Conservation (phyloP, 2,329 filamentous ascomycete genomes). For the Phialophora chinensis region DNA sequence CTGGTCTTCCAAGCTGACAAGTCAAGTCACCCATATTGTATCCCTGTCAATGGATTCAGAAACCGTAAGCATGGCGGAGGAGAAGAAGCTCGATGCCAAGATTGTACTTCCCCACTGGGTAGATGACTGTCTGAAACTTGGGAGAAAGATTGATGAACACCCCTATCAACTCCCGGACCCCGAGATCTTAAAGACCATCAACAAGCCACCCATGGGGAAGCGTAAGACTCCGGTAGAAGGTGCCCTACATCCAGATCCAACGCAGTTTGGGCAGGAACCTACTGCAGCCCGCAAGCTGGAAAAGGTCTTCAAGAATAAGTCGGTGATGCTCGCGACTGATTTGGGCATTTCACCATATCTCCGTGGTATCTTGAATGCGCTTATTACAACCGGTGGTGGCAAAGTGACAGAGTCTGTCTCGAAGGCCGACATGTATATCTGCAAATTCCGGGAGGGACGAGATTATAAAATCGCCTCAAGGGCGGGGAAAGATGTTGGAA, state of each 20-base stretch:
- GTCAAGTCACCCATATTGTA: constrained; percentile 84
- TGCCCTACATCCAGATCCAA: constrained; percentile 59
- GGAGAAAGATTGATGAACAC: constrained; percentile 84
- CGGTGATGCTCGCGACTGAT: constrained; percentile 77
- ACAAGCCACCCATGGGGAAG: constrained; percentile 63
- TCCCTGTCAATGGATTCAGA: constrained; percentile 76
- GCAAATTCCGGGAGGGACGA: constrained; percentile 80
- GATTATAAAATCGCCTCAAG: constrained; percentile 80
- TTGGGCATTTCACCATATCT: constrained; percentile 73
- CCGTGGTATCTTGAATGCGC: constrained; percentile 68
- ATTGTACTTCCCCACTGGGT: constrained; percentile 89
- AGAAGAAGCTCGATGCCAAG: constrained; percentile 73
- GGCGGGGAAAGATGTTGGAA: constrained; percentile 82
- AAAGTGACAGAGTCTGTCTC: constrained; percentile 68
- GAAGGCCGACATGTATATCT: constrained; percentile 81
- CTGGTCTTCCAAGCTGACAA: constrained; percentile 73
- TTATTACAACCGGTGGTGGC: constrained; percentile 76
- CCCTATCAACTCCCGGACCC: constrained; percentile 88
- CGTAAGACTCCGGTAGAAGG: constrained; percentile 68
- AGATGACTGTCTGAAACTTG: constrained; percentile 92
- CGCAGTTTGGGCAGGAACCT: constrained; percentile 38
- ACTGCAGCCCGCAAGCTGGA: constrained; percentile 52
- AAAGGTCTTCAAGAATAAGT: constrained; percentile 77
- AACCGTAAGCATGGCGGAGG: constrained; percentile 68
- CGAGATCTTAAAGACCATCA: constrained; percentile 70